Conservation (phyloP, 495 filamentous ascomycete genomes). For the Patellaria atrata region DNA sequence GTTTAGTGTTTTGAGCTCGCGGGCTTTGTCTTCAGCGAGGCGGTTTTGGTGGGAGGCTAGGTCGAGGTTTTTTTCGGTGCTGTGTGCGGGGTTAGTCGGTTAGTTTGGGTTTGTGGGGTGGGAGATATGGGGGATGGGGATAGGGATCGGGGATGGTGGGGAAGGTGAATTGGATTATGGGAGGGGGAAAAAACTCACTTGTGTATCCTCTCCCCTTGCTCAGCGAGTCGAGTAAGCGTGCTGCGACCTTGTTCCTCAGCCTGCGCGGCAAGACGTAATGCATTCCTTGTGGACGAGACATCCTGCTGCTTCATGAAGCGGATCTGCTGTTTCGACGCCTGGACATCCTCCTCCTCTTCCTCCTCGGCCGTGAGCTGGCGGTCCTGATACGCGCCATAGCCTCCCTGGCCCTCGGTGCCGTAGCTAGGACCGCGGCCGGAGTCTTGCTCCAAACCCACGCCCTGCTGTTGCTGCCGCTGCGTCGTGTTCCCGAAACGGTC, state of each 20-base stretch:
- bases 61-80: slow-evolving; percentile 63
- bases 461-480: slow-evolving; percentile 28
- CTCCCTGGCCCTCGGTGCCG: slow-evolving; percentile 1
- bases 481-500: slow-evolving; percentile 49
- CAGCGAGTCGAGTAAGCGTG: slow-evolving; percentile 55
- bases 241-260: slow-evolving; percentile 56
- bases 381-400: slow-evolving; percentile 48
- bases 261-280: slow-evolving; percentile 48
- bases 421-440: slow-evolving; percentile 11
- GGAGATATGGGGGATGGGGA: not conserved
- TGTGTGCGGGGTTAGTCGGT: slow-evolving; percentile 54
- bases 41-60: slow-evolving; percentile 50
- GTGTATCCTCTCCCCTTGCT: too few relatives aligned
- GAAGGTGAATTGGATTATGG: too few relatives aligned
- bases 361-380: slow-evolving; percentile 61
- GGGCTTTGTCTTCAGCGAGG: slow-evolving; percentile 58
- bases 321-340: slow-evolving; percentile 59
- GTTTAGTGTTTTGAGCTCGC: slow-evolving; percentile 62
- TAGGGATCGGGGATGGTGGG: slow-evolving; percentile 1
- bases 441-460: slow-evolving; percentile 22
- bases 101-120: not conserved
- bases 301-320: slow-evolving; percentile 61
- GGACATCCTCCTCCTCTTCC: slow-evolving; percentile 41
- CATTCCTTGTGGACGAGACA: slow-evolving; percentile 55
- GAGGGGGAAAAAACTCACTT: too few relatives aligned